Conservation (phyloP, 2,329 filamentous ascomycete species). For the Penicillium expansum region DNA sequence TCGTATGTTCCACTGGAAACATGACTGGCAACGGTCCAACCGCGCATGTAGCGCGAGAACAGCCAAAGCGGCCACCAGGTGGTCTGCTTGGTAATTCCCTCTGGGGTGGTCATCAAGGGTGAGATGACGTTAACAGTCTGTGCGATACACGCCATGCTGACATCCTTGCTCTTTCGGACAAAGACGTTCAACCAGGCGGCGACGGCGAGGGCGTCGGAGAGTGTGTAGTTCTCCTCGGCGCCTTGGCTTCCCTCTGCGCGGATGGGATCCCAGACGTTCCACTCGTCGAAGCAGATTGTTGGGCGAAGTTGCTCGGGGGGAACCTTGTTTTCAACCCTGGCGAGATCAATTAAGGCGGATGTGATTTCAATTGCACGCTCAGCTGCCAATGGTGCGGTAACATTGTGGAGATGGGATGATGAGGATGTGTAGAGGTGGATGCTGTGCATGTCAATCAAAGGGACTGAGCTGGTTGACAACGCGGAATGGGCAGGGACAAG, state of each 20-base stretch:
- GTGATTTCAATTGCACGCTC: slow-evolving; percentile 73
- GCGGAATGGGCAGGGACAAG: slow-evolving; percentile 49
- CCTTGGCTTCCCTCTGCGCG: slow-evolving; percentile 69
- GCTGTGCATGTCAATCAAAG: slow-evolving; percentile 73
- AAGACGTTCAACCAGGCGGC: slow-evolving; percentile 74
- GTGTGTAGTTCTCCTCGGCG: slow-evolving; percentile 70
- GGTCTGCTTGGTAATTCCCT: slow-evolving; percentile 66
- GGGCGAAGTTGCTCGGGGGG: slow-evolving; percentile 59
- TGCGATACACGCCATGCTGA: slow-evolving; percentile 77
- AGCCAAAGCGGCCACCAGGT: slow-evolving; percentile 73
- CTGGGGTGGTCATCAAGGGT: slow-evolving; percentile 67
- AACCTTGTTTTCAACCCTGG: slow-evolving; percentile 62
- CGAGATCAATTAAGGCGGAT: slow-evolving; percentile 67
- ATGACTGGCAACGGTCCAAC: slow-evolving; percentile 65
- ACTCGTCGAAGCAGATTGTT: slow-evolving; percentile 79
- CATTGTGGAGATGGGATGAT: slow-evolving; percentile 54
- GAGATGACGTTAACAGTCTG: slow-evolving; percentile 76
- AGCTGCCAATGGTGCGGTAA: slow-evolving; percentile 64
- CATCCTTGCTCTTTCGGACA: slow-evolving; percentile 64
- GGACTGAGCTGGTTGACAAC: slow-evolving; percentile 40
- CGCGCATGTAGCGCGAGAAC: slow-evolving; percentile 71
- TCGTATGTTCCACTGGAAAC: slow-evolving; percentile 62
- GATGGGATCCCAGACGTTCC: slow-evolving; percentile 77
- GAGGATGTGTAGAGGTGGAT: slow-evolving; percentile 75
- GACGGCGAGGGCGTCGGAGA: slow-evolving; percentile 74